Percentiles rank a stretch among this genome's conserved stretches.
phyloP scores from a whole-genome alignment of 2,329 filamentous ascomycete genomes.

The Penicillium sclerotiorum region DNA sequence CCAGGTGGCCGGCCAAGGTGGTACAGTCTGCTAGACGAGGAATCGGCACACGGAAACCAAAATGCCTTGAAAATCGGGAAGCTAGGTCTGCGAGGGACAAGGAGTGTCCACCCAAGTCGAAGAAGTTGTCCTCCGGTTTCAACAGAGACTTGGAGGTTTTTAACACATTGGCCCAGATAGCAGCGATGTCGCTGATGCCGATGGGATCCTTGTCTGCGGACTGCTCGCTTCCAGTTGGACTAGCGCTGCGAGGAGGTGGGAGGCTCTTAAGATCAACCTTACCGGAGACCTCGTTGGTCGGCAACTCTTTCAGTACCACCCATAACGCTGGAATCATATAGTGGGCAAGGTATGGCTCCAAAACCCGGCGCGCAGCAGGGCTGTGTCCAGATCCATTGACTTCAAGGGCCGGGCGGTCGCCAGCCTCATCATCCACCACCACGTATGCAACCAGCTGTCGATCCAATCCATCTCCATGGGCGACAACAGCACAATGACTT shows the following conservation, averaged over 20 bases:
- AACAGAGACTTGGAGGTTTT: slow-evolving; percentile 65
- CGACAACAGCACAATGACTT: slow-evolving; percentile 69
- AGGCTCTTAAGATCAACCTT: slow-evolving; percentile 75
- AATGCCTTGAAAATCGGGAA: slow-evolving; percentile 67
- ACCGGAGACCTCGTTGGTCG: slow-evolving; percentile 76
- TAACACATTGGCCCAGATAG: slow-evolving; percentile 72
- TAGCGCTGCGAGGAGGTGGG: slow-evolving; percentile 63
- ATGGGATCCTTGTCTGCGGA: slow-evolving; percentile 64
- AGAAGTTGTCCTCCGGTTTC: slow-evolving; percentile 73
- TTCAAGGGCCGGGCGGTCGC: slow-evolving; percentile 62
- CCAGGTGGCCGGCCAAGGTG: slow-evolving; percentile 71
- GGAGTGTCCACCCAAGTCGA: slow-evolving; percentile 79
- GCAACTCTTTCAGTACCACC: slow-evolving; percentile 71
- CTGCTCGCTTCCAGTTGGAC: slow-evolving; percentile 44
- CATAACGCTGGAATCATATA: slow-evolving; percentile 83
- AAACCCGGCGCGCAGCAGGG: slow-evolving; percentile 65
- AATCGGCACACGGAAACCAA: slow-evolving; percentile 73
- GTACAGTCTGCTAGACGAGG: slow-evolving; percentile 70
- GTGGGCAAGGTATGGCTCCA: slow-evolving; percentile 70
- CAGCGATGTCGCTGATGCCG: slow-evolving; percentile 66
- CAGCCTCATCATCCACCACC: slow-evolving; percentile 65
- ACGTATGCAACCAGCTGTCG: slow-evolving; percentile 76
- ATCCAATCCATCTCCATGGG: slow-evolving; percentile 75
- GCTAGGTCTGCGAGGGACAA: slow-evolving; percentile 75
- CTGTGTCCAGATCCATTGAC: slow-evolving; percentile 74